phyloP scores from a whole-genome alignment of 2,329 filamentous ascomycete genomes.

The Sporothrix mexicana region DNA sequence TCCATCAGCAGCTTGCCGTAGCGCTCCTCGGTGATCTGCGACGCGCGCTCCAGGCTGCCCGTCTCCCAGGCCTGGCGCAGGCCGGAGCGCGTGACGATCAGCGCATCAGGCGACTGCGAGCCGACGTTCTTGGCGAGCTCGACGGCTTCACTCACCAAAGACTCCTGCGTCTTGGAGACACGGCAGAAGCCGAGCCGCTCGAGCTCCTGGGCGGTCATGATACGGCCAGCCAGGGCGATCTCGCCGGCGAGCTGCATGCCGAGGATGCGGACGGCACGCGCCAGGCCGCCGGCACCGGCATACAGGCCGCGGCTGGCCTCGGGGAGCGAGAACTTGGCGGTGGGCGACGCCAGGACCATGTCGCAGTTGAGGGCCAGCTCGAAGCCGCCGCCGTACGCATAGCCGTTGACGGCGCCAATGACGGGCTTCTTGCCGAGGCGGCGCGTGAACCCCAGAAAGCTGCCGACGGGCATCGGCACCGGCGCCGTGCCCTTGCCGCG shows the following conservation, averaged over 20 bases:
- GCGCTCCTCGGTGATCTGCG: constrained; percentile 38
- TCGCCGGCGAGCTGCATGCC: constrained; percentile 73
- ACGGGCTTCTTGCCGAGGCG: constrained; percentile 65
- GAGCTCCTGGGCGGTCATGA: constrained; percentile 64
- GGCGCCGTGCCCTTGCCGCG: constrained; percentile 40
- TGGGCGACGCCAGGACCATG: constrained; percentile 60
- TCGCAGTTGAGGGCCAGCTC: constrained; percentile 67
- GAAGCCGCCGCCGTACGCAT: constrained; percentile 65
- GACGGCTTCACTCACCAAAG: constrained; percentile 52
- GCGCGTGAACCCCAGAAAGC: constrained; percentile 51
- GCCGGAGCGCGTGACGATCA: constrained; percentile 75
- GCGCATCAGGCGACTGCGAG: constrained; percentile 73
- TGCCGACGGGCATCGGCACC: constrained; percentile 27
- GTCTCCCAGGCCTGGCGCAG: constrained; percentile 74
- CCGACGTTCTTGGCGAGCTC: constrained; percentile 66
- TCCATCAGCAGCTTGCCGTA: constrained; percentile 39
- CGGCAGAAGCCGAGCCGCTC: constrained; percentile 68
- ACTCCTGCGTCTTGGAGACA: constrained; percentile 56
- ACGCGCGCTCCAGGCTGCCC: constrained; percentile 41
- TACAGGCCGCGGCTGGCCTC: constrained; percentile 75
- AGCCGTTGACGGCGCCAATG: constrained; percentile 67
- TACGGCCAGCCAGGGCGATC: constrained; percentile 69
- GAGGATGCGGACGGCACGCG: constrained; percentile 68
- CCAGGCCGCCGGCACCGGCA: constrained; percentile 72
- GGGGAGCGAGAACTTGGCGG: constrained; percentile 63